Conservation (phyloP, 345 rosid genomes). For the Populus simonii region DNA sequence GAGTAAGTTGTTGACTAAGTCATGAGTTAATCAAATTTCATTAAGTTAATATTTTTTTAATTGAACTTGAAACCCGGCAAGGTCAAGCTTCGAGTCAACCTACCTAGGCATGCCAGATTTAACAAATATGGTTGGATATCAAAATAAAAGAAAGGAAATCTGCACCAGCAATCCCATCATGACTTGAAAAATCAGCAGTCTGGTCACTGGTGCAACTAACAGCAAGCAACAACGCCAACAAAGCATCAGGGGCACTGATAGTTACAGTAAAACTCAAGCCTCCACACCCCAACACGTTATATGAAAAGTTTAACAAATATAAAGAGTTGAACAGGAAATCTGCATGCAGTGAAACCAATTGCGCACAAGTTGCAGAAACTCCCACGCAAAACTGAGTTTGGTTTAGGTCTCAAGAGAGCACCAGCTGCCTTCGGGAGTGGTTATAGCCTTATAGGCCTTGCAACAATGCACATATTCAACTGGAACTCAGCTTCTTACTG, state of each 20-base stretch:
- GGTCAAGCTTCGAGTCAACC: no score
- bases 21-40: no score
- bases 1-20: accelerated
- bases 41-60: no score
- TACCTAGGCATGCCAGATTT: no score
- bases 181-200: neutral
- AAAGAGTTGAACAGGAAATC: neutral
- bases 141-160: no score
- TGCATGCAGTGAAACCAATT: neutral
- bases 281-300: neutral
- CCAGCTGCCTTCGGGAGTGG: neutral
- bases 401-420: neutral
- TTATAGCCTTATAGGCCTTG: neutral
- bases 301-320: neutral
- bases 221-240: neutral
- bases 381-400: neutral
- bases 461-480: neutral
- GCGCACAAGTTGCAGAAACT: neutral
- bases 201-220: neutral
- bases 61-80: no score
- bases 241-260: neutral
- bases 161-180: neutral
- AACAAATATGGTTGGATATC: no score
- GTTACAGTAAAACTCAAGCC: neutral
- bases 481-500: neutral